Evolutionary conservation across 345 rosid genomes (phyloP).

Genomic region (Lumnitzera racemosa): DNA sequence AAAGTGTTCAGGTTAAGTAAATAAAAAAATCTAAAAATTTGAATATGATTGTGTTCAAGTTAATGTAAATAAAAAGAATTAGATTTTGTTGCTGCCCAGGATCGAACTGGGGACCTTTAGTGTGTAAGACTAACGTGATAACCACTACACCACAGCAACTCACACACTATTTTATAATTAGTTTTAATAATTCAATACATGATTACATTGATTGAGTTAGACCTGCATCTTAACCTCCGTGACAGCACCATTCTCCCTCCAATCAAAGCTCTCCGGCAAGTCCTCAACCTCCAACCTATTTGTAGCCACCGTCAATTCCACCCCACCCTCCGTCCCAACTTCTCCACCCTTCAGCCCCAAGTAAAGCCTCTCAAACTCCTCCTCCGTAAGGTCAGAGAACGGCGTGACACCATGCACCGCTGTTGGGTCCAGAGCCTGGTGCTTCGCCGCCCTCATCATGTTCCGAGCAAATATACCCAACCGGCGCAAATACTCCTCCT

Average conservation of each 20-base stretch:
- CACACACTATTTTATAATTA: background rate
- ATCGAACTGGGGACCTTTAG: conserved; percentile 44
- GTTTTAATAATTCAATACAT: background rate
- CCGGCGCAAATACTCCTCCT: conserved; percentile 67
- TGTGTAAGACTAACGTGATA: conserved; percentile 15
- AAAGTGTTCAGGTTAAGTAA: too few relatives aligned
- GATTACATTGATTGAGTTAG: background rate
- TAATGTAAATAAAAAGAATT: too few relatives aligned
- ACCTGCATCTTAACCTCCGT: conserved; percentile 88
- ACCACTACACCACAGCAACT: conserved; percentile 5
- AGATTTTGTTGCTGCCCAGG: conserved; percentile 38
- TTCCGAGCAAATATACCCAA: conserved; percentile 62
- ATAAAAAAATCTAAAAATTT: too few relatives aligned
- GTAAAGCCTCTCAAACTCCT: conserved; percentile 61
- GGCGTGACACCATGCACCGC: conserved; percentile 73
- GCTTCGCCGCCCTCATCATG: conserved; percentile 63
- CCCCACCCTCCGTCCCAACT: background rate
- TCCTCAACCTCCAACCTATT: conserved; percentile 29
- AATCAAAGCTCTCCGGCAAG: conserved; percentile 72
- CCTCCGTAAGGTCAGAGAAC: conserved; percentile 72
- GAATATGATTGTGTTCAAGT: too few relatives aligned
- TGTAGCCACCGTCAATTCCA: background rate
- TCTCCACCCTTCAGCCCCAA: conserved; percentile 37
- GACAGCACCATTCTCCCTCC: conserved; percentile 87
- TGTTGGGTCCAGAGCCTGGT: conserved; percentile 68